phyloP scores from a whole-genome alignment of 2,329 filamentous ascomycete species.

The Nigrograna mackinnonii region DNA sequence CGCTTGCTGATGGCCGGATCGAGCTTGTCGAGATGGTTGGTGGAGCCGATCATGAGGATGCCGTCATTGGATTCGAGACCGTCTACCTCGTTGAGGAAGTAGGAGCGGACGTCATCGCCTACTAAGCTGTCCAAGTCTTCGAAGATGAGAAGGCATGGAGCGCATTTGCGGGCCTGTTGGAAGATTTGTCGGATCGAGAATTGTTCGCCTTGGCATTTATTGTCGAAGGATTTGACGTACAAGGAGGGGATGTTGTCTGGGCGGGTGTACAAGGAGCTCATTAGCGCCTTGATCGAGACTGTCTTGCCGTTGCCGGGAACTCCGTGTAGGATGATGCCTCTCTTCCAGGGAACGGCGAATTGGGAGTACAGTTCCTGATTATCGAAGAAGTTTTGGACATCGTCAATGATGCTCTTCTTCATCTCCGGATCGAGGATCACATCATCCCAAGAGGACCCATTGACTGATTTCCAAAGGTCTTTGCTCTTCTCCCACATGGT shows the following conservation, averaged over 20 bases:
- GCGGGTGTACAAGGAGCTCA: constrained; percentile 61
- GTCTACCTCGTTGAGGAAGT: constrained; percentile 73
- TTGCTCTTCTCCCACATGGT: constrained; percentile 64
- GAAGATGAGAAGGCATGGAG: constrained; percentile 70
- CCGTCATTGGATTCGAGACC: constrained; percentile 70
- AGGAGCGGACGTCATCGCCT: constrained; percentile 61
- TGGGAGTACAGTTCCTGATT: constrained; percentile 43
- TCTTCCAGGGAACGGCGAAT: constrained; percentile 52
- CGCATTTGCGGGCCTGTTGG: constrained; percentile 59
- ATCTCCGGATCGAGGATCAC: constrained; percentile 67
- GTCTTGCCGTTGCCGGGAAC: constrained; percentile 70
- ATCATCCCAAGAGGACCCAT: constrained; percentile 59
- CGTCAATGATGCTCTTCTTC: constrained; percentile 65
- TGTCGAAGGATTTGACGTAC: constrained; percentile 55
- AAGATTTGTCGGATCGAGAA: constrained; percentile 40
- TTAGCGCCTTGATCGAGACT: constrained; percentile 69
- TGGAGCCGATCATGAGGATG: constrained; percentile 68
- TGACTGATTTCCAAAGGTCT: constrained; percentile 58
- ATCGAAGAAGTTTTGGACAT: constrained; percentile 61
- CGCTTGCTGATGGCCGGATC: constrained; percentile 62
- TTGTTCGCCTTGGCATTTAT: constrained; percentile 58
- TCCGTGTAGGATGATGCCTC: constrained; percentile 54
- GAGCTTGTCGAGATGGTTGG: constrained; percentile 64
- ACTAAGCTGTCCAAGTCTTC: constrained; percentile 71
- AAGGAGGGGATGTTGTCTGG: constrained; percentile 55